Base-by-base conservation (phyloP, 1,284 basidiomycete genomes). In the Irpex sp. region DNA sequence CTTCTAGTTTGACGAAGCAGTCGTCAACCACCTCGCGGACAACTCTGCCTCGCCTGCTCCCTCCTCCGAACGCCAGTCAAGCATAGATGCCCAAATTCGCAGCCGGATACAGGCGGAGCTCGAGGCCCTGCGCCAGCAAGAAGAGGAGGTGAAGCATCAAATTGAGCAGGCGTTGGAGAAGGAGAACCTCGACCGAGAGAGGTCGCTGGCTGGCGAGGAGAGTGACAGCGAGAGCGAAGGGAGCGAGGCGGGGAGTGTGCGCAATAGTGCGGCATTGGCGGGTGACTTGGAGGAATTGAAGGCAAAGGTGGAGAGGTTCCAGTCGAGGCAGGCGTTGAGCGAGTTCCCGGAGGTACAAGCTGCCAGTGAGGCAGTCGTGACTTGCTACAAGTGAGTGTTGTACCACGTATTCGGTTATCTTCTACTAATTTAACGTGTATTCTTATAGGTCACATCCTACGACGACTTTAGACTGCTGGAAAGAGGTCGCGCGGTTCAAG, bases 181-280 rank as follows among this genome's bases (percentile, higher is more conserved):
- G 76, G 91, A 93, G 77, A 93, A 93, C 73, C 74, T 93, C 56
- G 88, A 92, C 74, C 81, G 82, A 62, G 92, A 93, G 75, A 80
- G 78, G 66, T 72, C 71, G 38, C 81, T 83, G 79, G 80, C 81
- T 5, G 82, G 80, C 49, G 78, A 78, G 44, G 72, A 71, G 64
- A 75, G 71, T 47, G 70, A 61, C 13, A 58, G 62, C 2, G 78
- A 61, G 15, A 58, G 62, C 2, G 78, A 76, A 37, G 74, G 70
- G 36, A 64, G 66, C 8, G 66, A 73, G 15, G 74, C 77, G 17
- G 85, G 82, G 21, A 77, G 80, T 38, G 73, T 87, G 57, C 86
- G 82, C 72, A 88, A 83, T 69, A 88, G 86, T 64, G 78, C 82
- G 1, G 79, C 81, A 5, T 77, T 93, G 19, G 75, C 87, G 63